A percentile compares a stretch with the other conserved stretches of the same genome.
These are phyloP conservation scores for Glycyrrhiza uralensis DNA, from an alignment of 306 rosid genomes.

Conservation along the genomic window DNA sequence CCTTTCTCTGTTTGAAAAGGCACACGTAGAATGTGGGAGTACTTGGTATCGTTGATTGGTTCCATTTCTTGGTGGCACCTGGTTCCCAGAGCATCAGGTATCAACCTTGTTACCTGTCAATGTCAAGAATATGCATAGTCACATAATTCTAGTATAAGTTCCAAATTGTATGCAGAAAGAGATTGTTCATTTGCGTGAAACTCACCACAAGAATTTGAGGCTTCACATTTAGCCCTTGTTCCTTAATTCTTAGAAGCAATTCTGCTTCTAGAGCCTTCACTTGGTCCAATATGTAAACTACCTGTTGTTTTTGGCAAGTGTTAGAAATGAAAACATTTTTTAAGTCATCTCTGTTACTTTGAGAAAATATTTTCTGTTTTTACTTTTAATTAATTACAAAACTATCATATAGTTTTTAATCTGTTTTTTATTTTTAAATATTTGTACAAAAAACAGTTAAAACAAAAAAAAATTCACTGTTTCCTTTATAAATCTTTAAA, in stretches of 20 bases:
- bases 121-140: slow-evolving; percentile 5
- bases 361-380: no score
- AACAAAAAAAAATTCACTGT: no score
- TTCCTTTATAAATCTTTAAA: no score
- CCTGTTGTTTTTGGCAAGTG: slow-evolving; percentile 43
- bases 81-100: slow-evolving; percentile 87
- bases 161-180: neutral
- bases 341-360: neutral
- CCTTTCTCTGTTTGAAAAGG: slow-evolving; percentile 72
- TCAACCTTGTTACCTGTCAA: slow-evolving; percentile 71
- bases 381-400: no score
- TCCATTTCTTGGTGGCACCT: slow-evolving; percentile 82
- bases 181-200: slow-evolving; percentile 12
- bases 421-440: no score
- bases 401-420: no score
- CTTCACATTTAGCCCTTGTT: slow-evolving; percentile 68
- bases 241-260: slow-evolving; percentile 62
- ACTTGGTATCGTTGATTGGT: slow-evolving; percentile 62
- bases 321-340: neutral
- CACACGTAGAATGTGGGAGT: slow-evolving; percentile 79
- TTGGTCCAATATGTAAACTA: slow-evolving; percentile 92
- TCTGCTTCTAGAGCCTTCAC: slow-evolving; percentile 86
- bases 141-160: neutral
- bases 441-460: no score
- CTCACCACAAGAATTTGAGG: slow-evolving; percentile 90